A percentile compares a stretch with the other conserved stretches of the same genome.
Conservation (phyloP, 345 rosid species). For the Linum trigynum region DNA sequence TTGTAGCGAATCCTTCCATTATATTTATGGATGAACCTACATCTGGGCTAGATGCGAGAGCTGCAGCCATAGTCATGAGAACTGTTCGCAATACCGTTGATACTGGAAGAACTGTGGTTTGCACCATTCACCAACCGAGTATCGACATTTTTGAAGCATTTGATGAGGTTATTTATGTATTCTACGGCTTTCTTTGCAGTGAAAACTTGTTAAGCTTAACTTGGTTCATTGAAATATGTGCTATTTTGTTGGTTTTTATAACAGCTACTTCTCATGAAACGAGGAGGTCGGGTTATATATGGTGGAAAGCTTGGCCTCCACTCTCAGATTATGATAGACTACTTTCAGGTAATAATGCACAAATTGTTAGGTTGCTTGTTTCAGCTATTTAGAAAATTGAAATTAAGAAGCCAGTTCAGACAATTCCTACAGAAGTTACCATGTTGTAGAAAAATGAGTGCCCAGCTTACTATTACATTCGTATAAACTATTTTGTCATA, state of each 20-base stretch:
- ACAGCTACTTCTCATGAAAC: conserved; percentile 91
- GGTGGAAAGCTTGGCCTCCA: conserved; percentile 75
- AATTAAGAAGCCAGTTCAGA: background rate
- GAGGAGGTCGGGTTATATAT: conserved; percentile 81
- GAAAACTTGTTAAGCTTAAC: background rate
- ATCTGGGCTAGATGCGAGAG: conserved; percentile 93
- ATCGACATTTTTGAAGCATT: conserved; percentile 90
- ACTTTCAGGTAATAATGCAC: conserved; percentile 56
- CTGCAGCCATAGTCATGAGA: conserved; percentile 94
- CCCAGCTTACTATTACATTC: too few relatives aligned
- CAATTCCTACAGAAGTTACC: background rate
- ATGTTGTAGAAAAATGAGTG: too few relatives aligned
- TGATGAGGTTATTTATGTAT: conserved; percentile 51
- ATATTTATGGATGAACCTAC: conserved; percentile 98
- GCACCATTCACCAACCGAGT: conserved; percentile 93
- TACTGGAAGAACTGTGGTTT: conserved; percentile 90
- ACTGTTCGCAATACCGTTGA: conserved; percentile 91
- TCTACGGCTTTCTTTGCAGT: background rate
- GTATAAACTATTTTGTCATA: background rate
- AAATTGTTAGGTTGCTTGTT: background rate
- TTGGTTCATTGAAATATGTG: background rate
- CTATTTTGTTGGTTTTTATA: conserved; percentile 10
- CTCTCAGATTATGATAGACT: conserved; percentile 59
- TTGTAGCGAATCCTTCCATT: conserved; percentile 90
- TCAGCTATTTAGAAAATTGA: background rate